Conservation (phyloP, 1,284 basidiomycete species). For the Serendipita sp. region DNA sequence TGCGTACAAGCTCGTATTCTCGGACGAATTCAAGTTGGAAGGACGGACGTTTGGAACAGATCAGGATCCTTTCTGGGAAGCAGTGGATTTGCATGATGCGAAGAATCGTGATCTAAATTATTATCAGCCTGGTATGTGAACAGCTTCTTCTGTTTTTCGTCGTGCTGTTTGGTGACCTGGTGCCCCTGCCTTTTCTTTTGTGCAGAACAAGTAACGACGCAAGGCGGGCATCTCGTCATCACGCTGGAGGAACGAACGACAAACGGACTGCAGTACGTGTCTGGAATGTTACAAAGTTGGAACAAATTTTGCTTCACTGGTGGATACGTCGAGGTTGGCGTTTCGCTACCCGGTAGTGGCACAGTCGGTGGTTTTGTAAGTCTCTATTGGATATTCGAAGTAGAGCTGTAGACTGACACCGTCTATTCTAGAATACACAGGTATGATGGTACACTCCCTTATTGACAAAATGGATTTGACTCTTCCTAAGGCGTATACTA, state of each 20-base stretch:
- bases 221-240: constrained; percentile 27
- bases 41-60: constrained; percentile 18
- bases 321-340: constrained; percentile 22
- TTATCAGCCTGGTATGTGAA: constrained; percentile 16
- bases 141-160: not conserved
- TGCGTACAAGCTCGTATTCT: constrained; percentile 46
- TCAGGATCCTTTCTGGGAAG: constrained; percentile 31
- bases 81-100: constrained; percentile 36
- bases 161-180: constrained; percentile 11
- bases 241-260: constrained; percentile 19
- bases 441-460: constrained; percentile 23
- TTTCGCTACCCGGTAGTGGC: not conserved
- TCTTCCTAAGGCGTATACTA: constrained; percentile 38
- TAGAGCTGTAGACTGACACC: not conserved
- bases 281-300: constrained; percentile 20
- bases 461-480: constrained; percentile 25
- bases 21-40: constrained; percentile 33
- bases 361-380: not conserved
- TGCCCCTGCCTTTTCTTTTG: constrained; percentile 22
- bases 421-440: constrained; percentile 20
- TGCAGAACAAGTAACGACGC: constrained; percentile 28
- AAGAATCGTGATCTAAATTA: constrained; percentile 62
- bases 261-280: constrained; percentile 23
- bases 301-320: constrained; percentile 31
- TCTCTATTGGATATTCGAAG: not conserved